Evolutionary conservation across 2,329 filamentous ascomycete species (phyloP), one percentile per base, ranked within the genome.

Genomic region (Endothia cerciana): DNA sequence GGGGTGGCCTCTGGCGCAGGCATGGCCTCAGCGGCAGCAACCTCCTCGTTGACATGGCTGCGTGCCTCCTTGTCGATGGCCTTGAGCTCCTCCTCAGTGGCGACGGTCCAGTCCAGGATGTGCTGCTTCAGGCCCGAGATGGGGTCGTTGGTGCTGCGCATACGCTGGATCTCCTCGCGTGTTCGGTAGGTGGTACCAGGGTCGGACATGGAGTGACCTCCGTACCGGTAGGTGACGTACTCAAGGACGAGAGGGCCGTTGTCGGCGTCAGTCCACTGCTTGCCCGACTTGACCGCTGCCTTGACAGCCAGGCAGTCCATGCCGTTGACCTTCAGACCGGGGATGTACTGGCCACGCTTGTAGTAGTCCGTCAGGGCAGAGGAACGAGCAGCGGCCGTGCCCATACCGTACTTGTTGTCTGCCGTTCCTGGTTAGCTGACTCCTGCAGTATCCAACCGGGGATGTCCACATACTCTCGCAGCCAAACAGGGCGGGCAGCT

Each of bases 351-450:
- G 72, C 95, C 95, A 83, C 95, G 94, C 90, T 98, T 98, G 89
- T 99, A 98, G 90, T 99, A 99, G 81, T 99, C 95, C 80, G 95
- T 98, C 78, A 97, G 83, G 74, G 95, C 95, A 68, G 95, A 94
- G 69, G 95, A 94, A 75, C 95, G 93, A 81, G 91, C 90, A 72
- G 95, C 94, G 69, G 95, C 91, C 70, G 95, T 99, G 83, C 95
- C 95, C 95, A 99, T 99, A 80, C 95, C 95, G 80, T 99, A 99
- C 84, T 99, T 99, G 91, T 99, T 99, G 89, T 99, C 94, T 97
- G 64, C 56, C 56, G 43, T 19, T 6, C 19, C 70, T 79, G 70
- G 79, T 75, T 53, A 69, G 28, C 51, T 49, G 36, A 36, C 41
- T 19, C 3, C 45, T 41, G 49, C 38, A 30, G 8, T 15, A 56